phyloP scores from a whole-genome alignment of 2,329 filamentous ascomycete genomes.

The Pseudogymnoascus sp. region DNA sequence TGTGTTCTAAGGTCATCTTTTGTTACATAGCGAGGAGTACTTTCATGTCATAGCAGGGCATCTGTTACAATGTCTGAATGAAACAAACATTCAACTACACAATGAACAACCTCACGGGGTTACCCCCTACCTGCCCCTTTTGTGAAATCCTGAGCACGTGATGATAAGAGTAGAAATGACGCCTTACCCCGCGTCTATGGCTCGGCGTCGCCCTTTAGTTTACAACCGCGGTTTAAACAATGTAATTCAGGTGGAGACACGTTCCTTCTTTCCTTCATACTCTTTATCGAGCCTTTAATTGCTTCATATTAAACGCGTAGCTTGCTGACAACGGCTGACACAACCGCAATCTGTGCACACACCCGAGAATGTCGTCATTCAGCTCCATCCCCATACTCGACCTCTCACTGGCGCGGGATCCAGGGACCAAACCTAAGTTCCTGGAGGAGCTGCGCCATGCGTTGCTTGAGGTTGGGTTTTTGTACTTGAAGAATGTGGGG shows the following conservation, averaged over 20 bases:
- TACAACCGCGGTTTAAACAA: neutral
- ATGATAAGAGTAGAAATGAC: constrained; percentile 3
- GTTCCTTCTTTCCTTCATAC: constrained; percentile 1
- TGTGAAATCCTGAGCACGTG: neutral
- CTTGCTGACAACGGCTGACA: neutral
- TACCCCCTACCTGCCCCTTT: neutral
- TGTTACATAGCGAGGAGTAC: constrained; percentile 9
- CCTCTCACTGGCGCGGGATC: constrained; percentile 55
- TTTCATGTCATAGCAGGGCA: neutral
- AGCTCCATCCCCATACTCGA: constrained; percentile 70
- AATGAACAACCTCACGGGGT: neutral
- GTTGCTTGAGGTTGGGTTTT: constrained; percentile 77
- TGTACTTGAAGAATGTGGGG: constrained; percentile 76
- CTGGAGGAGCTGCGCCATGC: constrained; percentile 64
- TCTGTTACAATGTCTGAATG: neutral
- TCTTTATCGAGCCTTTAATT: neutral
- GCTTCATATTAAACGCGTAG: neutral
- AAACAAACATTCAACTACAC: neutral
- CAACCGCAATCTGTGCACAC: neutral
- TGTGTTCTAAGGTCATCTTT: neutral
- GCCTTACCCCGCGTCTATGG: constrained; percentile 6
- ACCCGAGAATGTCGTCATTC: constrained; percentile 48
- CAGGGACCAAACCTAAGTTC: constrained; percentile 63
- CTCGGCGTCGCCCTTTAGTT: neutral
- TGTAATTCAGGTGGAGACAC: neutral